phyloP scores from a whole-genome alignment of 805 yeast genomes.

The Martiniozyma abietophila region DNA sequence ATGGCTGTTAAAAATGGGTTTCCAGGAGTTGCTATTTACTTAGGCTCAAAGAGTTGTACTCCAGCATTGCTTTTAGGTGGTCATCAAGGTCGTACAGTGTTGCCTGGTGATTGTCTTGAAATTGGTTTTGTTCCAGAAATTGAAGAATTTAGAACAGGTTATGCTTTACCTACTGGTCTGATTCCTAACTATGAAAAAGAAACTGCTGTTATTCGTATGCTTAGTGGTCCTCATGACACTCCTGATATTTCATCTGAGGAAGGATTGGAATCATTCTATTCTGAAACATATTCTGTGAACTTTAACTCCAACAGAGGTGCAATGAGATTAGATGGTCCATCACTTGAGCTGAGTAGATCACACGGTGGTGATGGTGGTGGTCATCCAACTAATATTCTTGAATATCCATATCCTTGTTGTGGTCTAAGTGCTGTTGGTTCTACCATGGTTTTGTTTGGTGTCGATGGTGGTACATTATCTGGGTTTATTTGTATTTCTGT shows the following conservation, averaged over 20 bases:
- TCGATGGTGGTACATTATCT: conserved; percentile 97
- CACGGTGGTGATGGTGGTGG: conserved; percentile 98
- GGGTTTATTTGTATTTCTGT: conserved; percentile 97
- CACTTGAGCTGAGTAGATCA: conserved; percentile 91
- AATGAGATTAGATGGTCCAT: conserved; percentile 88
- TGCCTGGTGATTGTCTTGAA: conserved; percentile 88
- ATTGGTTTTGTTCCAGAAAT: conserved; percentile 73
- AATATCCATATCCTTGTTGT: conserved; percentile 91
- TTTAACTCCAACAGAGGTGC: conserved; percentile 97
- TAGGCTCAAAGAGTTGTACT: conserved; percentile 95
- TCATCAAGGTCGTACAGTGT: conserved; percentile 83
- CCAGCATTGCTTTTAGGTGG: conserved; percentile 97
- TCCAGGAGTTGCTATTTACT: conserved; percentile 87
- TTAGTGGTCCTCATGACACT: conserved; percentile 96
- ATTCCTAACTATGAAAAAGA: conserved; percentile 13
- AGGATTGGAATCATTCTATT: conserved; percentile 66
- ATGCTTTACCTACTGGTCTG: conserved; percentile 44
- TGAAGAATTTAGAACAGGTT: conserved; percentile 30
- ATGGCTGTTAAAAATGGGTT: conserved; percentile 87
- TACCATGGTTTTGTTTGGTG: conserved; percentile 92
- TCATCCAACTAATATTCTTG: conserved; percentile 98
- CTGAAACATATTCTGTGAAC: conserved; percentile 84
- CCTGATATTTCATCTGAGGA: conserved; percentile 87
- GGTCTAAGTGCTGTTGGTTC: conserved; percentile 98
- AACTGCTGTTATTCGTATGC: no score